These are phyloP conservation scores for Priceomyces melissophilus DNA, from an alignment of 805 yeast genomes.

Conservation along the genomic window DNA sequence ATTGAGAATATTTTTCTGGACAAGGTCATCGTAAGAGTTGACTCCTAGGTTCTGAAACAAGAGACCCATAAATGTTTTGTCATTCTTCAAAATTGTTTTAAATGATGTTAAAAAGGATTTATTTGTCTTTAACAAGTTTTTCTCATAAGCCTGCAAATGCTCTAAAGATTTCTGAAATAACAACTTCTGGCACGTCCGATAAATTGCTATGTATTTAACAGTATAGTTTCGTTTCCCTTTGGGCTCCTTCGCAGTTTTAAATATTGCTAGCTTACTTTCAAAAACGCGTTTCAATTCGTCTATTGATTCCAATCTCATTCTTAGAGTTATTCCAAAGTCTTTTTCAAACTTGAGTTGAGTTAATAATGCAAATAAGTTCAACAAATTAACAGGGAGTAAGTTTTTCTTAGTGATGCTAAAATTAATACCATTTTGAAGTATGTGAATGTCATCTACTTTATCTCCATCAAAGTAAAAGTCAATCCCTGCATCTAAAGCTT, in stretches of 20 bases:
- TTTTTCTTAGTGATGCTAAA: conserved; percentile 1
- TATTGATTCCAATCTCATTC: conserved; percentile 5
- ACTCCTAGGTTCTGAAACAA: neutral
- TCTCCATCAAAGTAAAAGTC: neutral
- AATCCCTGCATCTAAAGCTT: conserved; percentile 3
- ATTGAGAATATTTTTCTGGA: neutral
- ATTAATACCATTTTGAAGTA: conserved; percentile 5
- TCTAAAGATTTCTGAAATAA: conserved; percentile 6
- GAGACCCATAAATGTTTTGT: neutral
- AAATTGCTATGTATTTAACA: neutral
- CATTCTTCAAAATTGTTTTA: conserved; percentile 6
- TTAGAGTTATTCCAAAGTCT: conserved; percentile 3
- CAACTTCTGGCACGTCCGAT: conserved; percentile 5
- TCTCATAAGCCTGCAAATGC: conserved; percentile 5
- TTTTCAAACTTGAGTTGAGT: conserved; percentile 5
- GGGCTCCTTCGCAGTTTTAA: neutral
- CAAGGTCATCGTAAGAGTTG: conserved; percentile 3
- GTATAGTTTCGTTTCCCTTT: neutral
- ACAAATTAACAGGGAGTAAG: conserved; percentile 3
- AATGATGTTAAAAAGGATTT: conserved; percentile 3
- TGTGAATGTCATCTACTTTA: neutral
- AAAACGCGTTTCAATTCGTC: conserved; percentile 3
- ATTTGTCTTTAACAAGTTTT: conserved; percentile 2
- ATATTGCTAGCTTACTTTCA: conserved; percentile 1
- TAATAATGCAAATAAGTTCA: conserved; percentile 7